Conservation (phyloP, 2,329 filamentous ascomycete species). For the Dactylellina parvicollis region DNA sequence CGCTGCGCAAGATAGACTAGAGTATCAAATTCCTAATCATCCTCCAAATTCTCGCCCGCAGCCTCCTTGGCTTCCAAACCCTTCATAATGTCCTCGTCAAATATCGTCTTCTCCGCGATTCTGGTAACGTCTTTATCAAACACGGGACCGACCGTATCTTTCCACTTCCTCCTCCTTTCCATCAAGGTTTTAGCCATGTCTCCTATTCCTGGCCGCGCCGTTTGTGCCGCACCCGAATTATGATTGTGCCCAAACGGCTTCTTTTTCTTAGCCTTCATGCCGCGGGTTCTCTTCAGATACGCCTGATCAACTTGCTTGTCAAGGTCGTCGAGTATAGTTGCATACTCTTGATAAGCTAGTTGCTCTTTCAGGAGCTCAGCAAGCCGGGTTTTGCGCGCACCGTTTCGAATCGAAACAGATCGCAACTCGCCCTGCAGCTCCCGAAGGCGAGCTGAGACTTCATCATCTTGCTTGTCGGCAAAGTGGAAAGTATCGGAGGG, state of each 20-base stretch:
- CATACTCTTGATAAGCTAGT: conserved; percentile 96
- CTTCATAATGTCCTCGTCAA: conserved; percentile 55
- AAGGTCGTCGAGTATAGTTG: conserved; percentile 94
- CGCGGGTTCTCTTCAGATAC: conserved; percentile 93
- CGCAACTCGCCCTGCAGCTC: conserved; percentile 83
- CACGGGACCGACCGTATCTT: conserved; percentile 86
- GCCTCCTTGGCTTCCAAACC: conserved; percentile 57
- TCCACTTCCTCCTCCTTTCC: conserved; percentile 90
- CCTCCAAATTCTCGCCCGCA: conserved; percentile 55
- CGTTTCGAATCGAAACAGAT: conserved; percentile 85
- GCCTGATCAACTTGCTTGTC: conserved; percentile 87
- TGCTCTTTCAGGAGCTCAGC: conserved; percentile 88
- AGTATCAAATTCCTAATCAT: conserved; percentile 47
- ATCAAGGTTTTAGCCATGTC: conserved; percentile 91
- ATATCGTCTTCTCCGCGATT: conserved; percentile 56
- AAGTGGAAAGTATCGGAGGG: conserved; percentile 73
- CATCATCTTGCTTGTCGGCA: conserved; percentile 90
- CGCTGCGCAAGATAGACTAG: neutral
- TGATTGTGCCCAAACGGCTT: conserved; percentile 78
- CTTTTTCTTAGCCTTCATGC: conserved; percentile 93
- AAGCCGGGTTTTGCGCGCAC: conserved; percentile 85
- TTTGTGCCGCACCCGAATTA: conserved; percentile 68
- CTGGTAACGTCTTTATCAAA: conserved; percentile 75
- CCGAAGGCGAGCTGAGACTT: conserved; percentile 88
- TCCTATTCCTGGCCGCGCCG: conserved; percentile 80